phyloP scores from a whole-genome alignment of 2,329 filamentous ascomycete species.

The Aspergillus awamori region DNA sequence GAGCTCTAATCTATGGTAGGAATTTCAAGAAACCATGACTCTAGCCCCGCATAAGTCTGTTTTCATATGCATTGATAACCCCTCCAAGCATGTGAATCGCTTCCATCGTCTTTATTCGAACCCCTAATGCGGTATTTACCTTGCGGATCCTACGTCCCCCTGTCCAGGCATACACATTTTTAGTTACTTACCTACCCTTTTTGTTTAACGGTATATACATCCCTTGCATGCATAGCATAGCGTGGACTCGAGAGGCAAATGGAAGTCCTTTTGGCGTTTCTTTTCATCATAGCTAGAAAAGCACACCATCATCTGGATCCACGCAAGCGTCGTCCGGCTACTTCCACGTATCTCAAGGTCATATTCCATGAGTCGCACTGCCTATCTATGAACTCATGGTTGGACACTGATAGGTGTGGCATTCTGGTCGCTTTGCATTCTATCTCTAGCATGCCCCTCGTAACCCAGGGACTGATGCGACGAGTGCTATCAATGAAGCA shows the following conservation, averaged over 20 bases:
- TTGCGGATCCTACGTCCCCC: background rate
- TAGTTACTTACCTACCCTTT: background rate
- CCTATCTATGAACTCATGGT: constrained; percentile 42
- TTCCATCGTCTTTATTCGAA: background rate
- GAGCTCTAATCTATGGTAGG: background rate
- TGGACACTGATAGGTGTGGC: constrained; percentile 48
- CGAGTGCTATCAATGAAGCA: background rate
- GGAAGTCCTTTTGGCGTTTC: background rate
- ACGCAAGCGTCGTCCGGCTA: constrained; percentile 30
- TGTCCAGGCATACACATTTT: background rate
- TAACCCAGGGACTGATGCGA: constrained; percentile 32
- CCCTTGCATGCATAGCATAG: constrained; percentile 4
- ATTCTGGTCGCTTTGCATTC: constrained; percentile 54
- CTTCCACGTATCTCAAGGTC: constrained; percentile 52
- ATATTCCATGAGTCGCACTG: constrained; percentile 50
- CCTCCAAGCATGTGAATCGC: constrained; percentile 1
- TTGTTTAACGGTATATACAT: background rate
- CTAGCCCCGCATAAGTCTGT: background rate
- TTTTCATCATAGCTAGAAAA: background rate
- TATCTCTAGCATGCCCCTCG: constrained; percentile 53
- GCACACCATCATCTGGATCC: constrained; percentile 32
- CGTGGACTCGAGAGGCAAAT: background rate
- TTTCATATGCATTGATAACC: background rate
- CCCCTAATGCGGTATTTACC: background rate
- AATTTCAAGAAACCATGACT: background rate